A percentile compares a stretch with the other conserved stretches of the same genome.
These are phyloP conservation scores for Neonectria coccinea DNA, from an alignment of 2,329 filamentous ascomycete species.

Conservation along the genomic window DNA sequence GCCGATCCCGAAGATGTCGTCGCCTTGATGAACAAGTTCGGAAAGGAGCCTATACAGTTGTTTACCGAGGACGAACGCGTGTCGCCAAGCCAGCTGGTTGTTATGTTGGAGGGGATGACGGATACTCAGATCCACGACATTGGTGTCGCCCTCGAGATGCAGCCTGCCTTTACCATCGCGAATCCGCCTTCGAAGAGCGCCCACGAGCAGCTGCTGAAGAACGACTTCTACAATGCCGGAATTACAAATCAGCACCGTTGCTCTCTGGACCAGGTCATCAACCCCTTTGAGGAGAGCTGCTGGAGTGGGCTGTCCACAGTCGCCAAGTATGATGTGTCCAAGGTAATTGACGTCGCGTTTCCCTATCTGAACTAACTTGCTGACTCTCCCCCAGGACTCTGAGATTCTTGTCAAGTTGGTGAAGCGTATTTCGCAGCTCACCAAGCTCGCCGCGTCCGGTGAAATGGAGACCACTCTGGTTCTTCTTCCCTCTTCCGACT, in stretches of 20 bases:
- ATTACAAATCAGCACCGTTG: conserved; percentile 53
- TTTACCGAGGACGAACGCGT: conserved; percentile 56
- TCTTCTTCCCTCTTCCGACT: conserved; percentile 62
- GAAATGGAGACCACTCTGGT: conserved; percentile 69
- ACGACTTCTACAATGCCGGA: conserved; percentile 56
- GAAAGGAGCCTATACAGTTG: conserved; percentile 62
- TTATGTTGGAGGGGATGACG: conserved; percentile 69
- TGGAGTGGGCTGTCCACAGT: conserved; percentile 59
- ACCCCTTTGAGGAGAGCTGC: conserved; percentile 58
- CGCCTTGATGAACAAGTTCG: conserved; percentile 70
- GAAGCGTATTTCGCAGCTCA: conserved; percentile 58
- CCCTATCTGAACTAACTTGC: conserved; percentile 1
- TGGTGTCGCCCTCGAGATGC: conserved; percentile 50
- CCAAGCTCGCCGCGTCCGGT: conserved; percentile 58
- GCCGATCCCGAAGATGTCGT: conserved; percentile 62
- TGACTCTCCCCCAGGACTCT: conserved; percentile 52
- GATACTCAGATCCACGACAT: conserved; percentile 59
- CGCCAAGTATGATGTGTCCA: conserved; percentile 57
- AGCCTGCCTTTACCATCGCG: conserved; percentile 62
- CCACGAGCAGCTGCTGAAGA: conserved; percentile 56
- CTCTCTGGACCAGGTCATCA: conserved; percentile 53
- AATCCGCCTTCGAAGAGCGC: conserved; percentile 58
- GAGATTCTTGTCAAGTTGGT: conserved; percentile 58
- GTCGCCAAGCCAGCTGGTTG: conserved; percentile 65
- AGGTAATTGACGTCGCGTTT: conserved; percentile 49